Conservation (phyloP, 148 eudicot species). For the Diospyros kaki region DNA sequence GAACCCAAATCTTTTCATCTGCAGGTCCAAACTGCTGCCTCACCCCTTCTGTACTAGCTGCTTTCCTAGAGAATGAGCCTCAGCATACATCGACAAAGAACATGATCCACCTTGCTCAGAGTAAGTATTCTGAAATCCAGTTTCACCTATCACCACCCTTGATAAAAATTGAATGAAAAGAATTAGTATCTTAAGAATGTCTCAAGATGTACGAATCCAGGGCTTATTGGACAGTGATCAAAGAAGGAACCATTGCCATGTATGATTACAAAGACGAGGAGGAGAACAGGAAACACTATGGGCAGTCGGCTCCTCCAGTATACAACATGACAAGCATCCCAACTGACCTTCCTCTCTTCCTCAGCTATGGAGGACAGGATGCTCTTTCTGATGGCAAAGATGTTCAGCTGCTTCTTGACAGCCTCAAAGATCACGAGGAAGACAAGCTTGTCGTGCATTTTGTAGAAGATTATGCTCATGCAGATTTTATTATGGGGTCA, state of each 20-base stretch:
- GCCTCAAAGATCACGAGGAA: slow-evolving; percentile 37
- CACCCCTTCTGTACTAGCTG: slow-evolving; percentile 18
- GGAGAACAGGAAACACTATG: slow-evolving; percentile 43
- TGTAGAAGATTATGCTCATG: slow-evolving; percentile 50
- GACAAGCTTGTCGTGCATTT: slow-evolving; percentile 51
- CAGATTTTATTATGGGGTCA: slow-evolving; percentile 53
- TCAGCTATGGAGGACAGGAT: slow-evolving; percentile 58
- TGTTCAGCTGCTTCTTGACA: slow-evolving; percentile 41
- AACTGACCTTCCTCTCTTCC: slow-evolving; percentile 45
- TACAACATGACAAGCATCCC: slow-evolving; percentile 50
- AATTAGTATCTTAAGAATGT: no score
- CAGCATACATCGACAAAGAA: slow-evolving; percentile 34
- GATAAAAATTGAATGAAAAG: no score
- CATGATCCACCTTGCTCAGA: slow-evolving; percentile 32
- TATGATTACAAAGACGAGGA: slow-evolving; percentile 37
- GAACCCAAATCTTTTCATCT: not conserved
- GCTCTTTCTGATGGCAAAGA: slow-evolving; percentile 52
- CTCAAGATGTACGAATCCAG: no score
- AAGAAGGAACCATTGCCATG: slow-evolving; percentile 46
- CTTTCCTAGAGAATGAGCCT: slow-evolving; percentile 36
- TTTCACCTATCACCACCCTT: not conserved
- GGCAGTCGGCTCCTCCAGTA: slow-evolving; percentile 41
- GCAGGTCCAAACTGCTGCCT: slow-evolving; percentile 40
- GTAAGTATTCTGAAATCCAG: slow-evolving; percentile 17
- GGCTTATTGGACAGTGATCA: slow-evolving; percentile 33